Conservation (phyloP, 805 yeast genomes). For the Saccharomycopsis fodiens region DNA sequence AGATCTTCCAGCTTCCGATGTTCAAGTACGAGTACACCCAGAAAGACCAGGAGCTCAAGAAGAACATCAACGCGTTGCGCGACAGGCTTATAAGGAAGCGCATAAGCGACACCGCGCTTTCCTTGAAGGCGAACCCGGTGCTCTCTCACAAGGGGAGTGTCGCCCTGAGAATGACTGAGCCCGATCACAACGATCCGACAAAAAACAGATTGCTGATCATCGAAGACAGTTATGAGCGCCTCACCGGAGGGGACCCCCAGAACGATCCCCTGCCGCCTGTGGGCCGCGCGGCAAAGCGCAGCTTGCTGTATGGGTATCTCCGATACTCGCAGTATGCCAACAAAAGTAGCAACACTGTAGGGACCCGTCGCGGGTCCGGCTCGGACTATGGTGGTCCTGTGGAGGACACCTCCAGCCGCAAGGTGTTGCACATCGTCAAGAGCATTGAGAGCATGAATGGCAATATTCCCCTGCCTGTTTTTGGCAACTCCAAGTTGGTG, state of each 20-base stretch:
- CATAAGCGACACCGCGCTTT: slow-evolving; percentile 19
- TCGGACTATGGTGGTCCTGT: background rate
- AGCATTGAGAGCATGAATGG: slow-evolving; percentile 20
- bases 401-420: background rate
- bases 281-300: slow-evolving; percentile 2
- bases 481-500: slow-evolving; percentile 11
- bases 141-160: background rate
- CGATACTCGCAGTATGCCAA: slow-evolving; percentile 19
- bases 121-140: slow-evolving; percentile 14
- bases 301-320: slow-evolving; percentile 14
- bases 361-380: background rate
- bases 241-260: slow-evolving; percentile 10
- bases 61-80: slow-evolving; percentile 17
- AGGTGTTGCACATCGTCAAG: slow-evolving; percentile 15
- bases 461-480: background rate
- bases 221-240: slow-evolving; percentile 17
- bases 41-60: slow-evolving; percentile 17
- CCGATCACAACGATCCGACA: background rate
- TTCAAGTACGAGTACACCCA: slow-evolving; percentile 15
- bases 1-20: slow-evolving; percentile 15
- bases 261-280: background rate
- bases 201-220: slow-evolving; percentile 14
- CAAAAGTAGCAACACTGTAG: slow-evolving; percentile 3
- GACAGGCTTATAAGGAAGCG: slow-evolving; percentile 18
- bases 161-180: background rate